Conservation (phyloP, 768 basidiomycete genomes). For the Pleurotus cornucopiae region DNA sequence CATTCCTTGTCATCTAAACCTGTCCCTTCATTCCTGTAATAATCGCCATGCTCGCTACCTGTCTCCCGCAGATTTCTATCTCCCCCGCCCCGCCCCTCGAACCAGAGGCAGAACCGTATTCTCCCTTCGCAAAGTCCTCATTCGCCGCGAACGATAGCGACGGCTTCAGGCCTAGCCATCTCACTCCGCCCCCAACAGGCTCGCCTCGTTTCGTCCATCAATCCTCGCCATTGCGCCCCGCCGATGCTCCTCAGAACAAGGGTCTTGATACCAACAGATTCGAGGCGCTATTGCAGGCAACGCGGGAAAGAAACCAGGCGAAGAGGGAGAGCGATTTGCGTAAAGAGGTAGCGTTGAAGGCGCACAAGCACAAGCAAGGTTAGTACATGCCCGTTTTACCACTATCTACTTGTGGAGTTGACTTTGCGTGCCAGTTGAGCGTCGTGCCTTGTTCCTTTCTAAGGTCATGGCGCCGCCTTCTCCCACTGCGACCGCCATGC, state of each 20-base stretch:
- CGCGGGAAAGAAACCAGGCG: conserved; percentile 49
- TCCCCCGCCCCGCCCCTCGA: conserved; percentile 63
- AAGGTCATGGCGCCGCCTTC: conserved; percentile 68
- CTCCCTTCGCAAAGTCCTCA: conserved; percentile 47
- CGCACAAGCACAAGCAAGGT: conserved; percentile 75
- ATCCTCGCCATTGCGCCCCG: conserved; percentile 47
- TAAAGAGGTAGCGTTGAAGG: conserved; percentile 70
- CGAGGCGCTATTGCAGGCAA: conserved; percentile 56
- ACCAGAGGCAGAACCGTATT: conserved; percentile 48
- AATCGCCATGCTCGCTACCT: conserved; percentile 38
- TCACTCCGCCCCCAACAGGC: conserved; percentile 50
- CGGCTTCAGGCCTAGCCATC: conserved; percentile 50
- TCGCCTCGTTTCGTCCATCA: conserved; percentile 37
- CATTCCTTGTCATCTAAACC: conserved; percentile 14
- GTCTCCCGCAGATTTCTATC: conserved; percentile 66
- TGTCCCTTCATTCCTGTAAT: conserved; percentile 15
- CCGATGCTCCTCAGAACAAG: conserved; percentile 31
- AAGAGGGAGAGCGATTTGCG: conserved; percentile 58
- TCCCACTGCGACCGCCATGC: conserved; percentile 48
- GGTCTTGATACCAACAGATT: conserved; percentile 65
- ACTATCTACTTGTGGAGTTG: not conserved
- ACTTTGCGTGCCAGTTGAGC: conserved; percentile 43
- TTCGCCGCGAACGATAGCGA: conserved; percentile 36
- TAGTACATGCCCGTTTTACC: conserved; percentile 19
- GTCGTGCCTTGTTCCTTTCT: conserved; percentile 72